phyloP scores from a whole-genome alignment of 2,329 filamentous ascomycete species.

The Fusarium chuoi region DNA sequence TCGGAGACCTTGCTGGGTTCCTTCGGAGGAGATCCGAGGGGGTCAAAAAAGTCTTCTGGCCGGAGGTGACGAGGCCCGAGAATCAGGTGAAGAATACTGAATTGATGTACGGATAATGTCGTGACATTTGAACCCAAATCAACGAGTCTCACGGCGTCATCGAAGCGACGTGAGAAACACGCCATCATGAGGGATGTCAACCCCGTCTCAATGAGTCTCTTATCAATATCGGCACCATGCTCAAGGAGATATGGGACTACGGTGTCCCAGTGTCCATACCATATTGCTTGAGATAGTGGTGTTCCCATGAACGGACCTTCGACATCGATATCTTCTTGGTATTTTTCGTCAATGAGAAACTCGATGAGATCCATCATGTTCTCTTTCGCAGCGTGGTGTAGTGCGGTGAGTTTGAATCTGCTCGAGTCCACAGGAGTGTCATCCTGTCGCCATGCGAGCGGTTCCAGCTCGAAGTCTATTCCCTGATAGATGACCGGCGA shows the following conservation, averaged over 20 bases:
- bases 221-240: conserved; percentile 41
- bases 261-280: conserved; percentile 43
- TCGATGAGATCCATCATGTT: conserved; percentile 34
- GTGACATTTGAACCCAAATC: conserved; percentile 41
- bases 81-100: conserved; percentile 44
- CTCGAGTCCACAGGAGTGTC: conserved; percentile 35
- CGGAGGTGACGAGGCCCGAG: conserved; percentile 39
- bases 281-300: conserved; percentile 42
- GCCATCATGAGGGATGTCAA: conserved; percentile 44
- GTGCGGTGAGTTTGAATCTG: conserved; percentile 38
- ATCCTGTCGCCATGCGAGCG: conserved; percentile 36
- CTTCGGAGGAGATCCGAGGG: conserved; percentile 5
- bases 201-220: conserved; percentile 41
- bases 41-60: conserved; percentile 36
- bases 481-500: conserved; percentile 42
- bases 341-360: conserved; percentile 31
- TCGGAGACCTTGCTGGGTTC: conserved; percentile 29
- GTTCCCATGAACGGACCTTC: conserved; percentile 44
- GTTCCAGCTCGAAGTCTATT: conserved; percentile 40
- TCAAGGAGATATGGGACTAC: conserved; percentile 42
- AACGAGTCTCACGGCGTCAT: conserved; percentile 41
- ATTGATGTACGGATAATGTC: conserved; percentile 38
- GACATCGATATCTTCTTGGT: conserved; percentile 34
- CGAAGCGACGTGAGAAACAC: conserved; percentile 43
- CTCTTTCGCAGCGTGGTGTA: conserved; percentile 41